Base-by-base conservation (phyloP, 2,329 filamentous ascomycete genomes). In the Trichoderma lentiforme region DNA sequence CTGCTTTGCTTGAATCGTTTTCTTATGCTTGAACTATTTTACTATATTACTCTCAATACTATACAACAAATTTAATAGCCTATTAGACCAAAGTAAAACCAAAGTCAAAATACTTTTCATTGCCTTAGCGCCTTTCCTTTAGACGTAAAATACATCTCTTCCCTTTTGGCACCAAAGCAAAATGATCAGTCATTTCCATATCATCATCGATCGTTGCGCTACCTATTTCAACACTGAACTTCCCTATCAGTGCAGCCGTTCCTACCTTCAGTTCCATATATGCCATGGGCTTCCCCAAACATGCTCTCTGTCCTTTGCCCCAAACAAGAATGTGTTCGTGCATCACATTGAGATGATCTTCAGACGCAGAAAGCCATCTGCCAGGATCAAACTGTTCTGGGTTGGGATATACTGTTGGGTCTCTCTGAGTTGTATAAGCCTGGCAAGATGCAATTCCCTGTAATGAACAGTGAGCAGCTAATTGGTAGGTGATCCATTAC, bases 121-220 rank as follows among this genome's bases (percentile, higher is more conserved):
- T 18, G 39, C 7, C 18, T 47, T 47, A 47, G 18, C 18, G 3
- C 6, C 39, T 47, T 21, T 47, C 18, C 18, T 47, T 47, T 7
- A 47, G 39, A 47, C 39, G 39, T 47, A 47, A 47, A 47, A 47
- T 47, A 15, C 39, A 47, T 1, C 39, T n/a, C 39, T 47, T 47
- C 18, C 86, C 6, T 70, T 78, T 60, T 18, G 65, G 51, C 14
- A 57, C 24, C 5, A 28, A 24, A 8, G 36, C 21, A 39, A 69
- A 69, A 69, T 69, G 53, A 60, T 69, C 65, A 7, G n/a, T 69
- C 65, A 69, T 69, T 43, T 39, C 21, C 65, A 69, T 69, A 21
- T 39, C 30, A 15, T 69, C 51, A 14, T 69, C 65, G 30, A 32
- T 57, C 12, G 32, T 69, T 18, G 7, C 6, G 11, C 12, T 9